phyloP scores from a whole-genome alignment of 2,329 filamentous ascomycete species.

The Colletotrichum paranaense region DNA sequence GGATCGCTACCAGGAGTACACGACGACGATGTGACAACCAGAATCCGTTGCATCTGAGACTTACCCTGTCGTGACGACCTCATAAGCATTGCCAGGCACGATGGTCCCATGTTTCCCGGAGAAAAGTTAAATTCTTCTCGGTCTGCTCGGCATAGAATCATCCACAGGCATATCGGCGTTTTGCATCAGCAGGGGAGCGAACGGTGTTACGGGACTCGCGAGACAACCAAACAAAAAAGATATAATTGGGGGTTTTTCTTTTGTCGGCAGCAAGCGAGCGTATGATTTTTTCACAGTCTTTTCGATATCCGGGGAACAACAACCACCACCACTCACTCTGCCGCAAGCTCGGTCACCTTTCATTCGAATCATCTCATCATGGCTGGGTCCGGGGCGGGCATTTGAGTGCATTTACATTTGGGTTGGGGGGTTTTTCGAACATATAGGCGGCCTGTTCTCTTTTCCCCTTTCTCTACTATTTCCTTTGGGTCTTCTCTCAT shows the following conservation, averaged over 20 bases:
- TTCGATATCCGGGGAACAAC: conserved; percentile 53
- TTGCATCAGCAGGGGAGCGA: conserved; percentile 52
- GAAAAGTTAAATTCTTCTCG: conserved; percentile 40
- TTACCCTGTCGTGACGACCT: conserved; percentile 61
- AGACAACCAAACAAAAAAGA: conserved; percentile 45
- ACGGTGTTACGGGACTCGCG: conserved; percentile 53
- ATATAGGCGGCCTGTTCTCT: conserved; percentile 58
- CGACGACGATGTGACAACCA: conserved; percentile 87
- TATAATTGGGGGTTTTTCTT: conserved; percentile 38
- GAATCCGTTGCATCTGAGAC: conserved; percentile 57
- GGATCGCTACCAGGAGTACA: conserved; percentile 87
- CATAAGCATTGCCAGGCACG: conserved; percentile 49
- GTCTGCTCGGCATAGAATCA: conserved; percentile 42
- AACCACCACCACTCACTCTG: conserved; percentile 60
- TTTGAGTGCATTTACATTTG: conserved; percentile 65
- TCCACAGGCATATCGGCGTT: conserved; percentile 55
- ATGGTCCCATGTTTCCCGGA: conserved; percentile 47
- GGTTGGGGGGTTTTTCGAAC: conserved; percentile 59
- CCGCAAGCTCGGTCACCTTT: conserved; percentile 46
- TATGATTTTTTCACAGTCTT: conserved; percentile 47
- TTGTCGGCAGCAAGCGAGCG: conserved; percentile 57
- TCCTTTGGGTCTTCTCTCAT: conserved; percentile 44
- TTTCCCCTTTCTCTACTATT: conserved; percentile 43
- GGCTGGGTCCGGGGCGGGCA: conserved; percentile 65
- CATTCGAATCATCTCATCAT: conserved; percentile 54